These are phyloP conservation scores for Lipomyces sp. DNA, from an alignment of 805 yeast species.

Conservation along the genomic window DNA sequence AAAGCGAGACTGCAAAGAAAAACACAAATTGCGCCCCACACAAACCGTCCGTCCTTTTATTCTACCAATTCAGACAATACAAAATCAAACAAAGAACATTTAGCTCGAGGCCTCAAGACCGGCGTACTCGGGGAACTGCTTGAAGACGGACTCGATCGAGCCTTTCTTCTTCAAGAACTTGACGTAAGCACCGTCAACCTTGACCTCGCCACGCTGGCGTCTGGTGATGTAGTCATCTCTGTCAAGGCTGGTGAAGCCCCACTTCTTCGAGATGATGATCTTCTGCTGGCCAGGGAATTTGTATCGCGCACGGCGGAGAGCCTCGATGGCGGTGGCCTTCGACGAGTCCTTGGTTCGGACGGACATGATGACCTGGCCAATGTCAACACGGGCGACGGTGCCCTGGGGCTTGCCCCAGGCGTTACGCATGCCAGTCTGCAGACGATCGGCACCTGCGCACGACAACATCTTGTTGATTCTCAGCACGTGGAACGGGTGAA, in stretches of 20 bases:
- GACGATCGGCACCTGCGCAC: conserved; percentile 99
- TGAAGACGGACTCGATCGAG: conserved; percentile 62
- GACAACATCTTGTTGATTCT: conserved; percentile 99
- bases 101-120: conserved; percentile 22
- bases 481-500: conserved; percentile 99
- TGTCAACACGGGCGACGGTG: conserved; percentile 97
- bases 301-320: conserved; percentile 99
- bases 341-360: conserved; percentile 97
- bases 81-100: not conserved
- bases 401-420: conserved; percentile 99
- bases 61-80: no score
- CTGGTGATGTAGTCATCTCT: conserved; percentile 92
- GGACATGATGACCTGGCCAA: conserved; percentile 97
- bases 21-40: no score
- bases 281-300: conserved; percentile 99
- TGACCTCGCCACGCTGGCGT: conserved; percentile 96
- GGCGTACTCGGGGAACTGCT: conserved; percentile 30
- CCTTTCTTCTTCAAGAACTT: conserved; percentile 98
- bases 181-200: conserved; percentile 99
- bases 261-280: conserved; percentile 98
- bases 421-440: conserved; percentile 99
- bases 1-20: no score
- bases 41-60: no score
- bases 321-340: conserved; percentile 97
- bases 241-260: conserved; percentile 99